phyloP scores from a whole-genome alignment of 2,329 filamentous ascomycete genomes.

The Fusarium agapanthi region DNA sequence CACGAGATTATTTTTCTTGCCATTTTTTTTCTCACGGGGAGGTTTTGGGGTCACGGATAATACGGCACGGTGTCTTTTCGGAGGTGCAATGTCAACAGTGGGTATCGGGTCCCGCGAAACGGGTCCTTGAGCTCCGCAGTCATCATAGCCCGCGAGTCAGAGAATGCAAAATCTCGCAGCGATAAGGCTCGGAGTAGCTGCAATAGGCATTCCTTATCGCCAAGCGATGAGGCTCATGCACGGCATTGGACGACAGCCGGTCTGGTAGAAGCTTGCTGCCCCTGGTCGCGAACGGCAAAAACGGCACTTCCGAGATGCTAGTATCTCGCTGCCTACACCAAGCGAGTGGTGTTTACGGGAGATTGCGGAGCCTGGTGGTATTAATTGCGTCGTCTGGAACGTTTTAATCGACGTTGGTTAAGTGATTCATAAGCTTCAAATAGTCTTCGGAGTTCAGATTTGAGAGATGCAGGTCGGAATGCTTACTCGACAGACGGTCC shows the following conservation, averaged over 20 bases:
- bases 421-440: not conserved
- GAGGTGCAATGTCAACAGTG: constrained; percentile 6
- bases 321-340: not conserved
- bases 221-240: constrained; percentile 1
- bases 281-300: not conserved
- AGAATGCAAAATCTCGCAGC: not conserved
- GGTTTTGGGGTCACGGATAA: constrained; percentile 13
- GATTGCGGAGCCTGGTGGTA: not conserved
- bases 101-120: not conserved
- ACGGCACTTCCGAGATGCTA: not conserved
- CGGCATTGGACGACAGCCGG: not conserved
- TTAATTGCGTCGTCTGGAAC: not conserved
- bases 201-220: not conserved
- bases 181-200: not conserved
- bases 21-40: not conserved
- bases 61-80: constrained; percentile 35
- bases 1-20: not conserved
- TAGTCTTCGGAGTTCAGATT: not conserved
- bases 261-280: not conserved
- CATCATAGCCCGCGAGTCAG: constrained; percentile 18
- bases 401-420: not conserved
- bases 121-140: not conserved
- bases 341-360: no score
- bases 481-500: not conserved
- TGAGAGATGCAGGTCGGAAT: not conserved